These are phyloP conservation scores for Candida sphagnicola DNA, from an alignment of 805 yeast species.

Conservation along the genomic window DNA sequence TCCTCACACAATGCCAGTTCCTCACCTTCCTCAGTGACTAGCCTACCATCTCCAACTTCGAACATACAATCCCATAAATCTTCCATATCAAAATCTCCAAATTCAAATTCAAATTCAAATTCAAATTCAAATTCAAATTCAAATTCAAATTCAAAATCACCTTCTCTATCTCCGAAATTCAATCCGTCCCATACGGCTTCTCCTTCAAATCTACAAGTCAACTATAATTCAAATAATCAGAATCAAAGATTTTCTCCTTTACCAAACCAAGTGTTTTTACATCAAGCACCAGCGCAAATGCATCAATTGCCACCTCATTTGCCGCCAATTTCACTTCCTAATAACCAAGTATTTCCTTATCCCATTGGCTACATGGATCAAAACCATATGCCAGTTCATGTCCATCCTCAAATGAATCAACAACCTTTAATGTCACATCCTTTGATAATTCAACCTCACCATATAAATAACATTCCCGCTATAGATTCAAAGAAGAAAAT, in stretches of 20 bases:
- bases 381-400: slow-evolving; percentile 2
- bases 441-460: neutral
- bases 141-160: no score
- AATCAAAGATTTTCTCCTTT: neutral
- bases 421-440: neutral
- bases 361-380: slow-evolving; percentile 1
- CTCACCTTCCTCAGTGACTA: no score
- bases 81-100: no score
- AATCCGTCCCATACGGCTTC: no score
- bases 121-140: no score
- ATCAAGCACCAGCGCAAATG: neutral
- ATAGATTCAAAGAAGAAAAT: slow-evolving; percentile 10
- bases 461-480: slow-evolving; percentile 2
- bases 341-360: slow-evolving; percentile 1
- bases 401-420: slow-evolving; percentile 4
- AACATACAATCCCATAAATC: no score
- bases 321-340: slow-evolving; percentile 4
- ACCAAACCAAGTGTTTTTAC: neutral
- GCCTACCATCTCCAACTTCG: no score
- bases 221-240: no score
- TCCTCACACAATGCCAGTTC: no score
- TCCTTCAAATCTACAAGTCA: no score
- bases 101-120: no score
- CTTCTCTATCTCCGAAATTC: no score
- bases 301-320: slow-evolving; percentile 1